A percentile compares a stretch with the other conserved stretches of the same genome.
phyloP scores from a whole-genome alignment of 441 rosid species.

The Pelargonium cotyledonis region DNA sequence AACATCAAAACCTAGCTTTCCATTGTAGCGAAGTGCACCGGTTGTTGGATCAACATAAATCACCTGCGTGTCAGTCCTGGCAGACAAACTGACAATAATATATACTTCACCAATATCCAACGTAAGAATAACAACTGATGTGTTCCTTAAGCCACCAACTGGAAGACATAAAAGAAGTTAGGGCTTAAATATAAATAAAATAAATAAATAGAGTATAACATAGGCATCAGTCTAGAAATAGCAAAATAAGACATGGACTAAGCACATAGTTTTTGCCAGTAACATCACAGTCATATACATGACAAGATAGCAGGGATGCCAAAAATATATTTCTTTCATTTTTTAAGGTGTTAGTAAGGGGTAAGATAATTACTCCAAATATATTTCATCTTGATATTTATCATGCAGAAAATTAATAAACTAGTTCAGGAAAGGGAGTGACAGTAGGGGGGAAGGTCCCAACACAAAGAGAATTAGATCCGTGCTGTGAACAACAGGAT shows the following conservation, averaged over 20 bases:
- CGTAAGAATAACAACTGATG: constrained; percentile 64
- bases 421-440: not conserved
- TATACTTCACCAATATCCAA: constrained; percentile 73
- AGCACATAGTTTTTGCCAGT: not conserved
- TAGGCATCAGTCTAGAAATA: not conserved
- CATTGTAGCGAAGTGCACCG: constrained; percentile 58
- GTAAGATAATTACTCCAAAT: not conserved
- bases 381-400: not conserved
- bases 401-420: constrained; percentile 3
- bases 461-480: not conserved
- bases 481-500: not conserved
- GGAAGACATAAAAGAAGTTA: constrained; percentile 3
- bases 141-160: constrained; percentile 53
- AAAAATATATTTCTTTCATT: not conserved
- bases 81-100: constrained; percentile 55
- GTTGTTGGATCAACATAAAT: constrained; percentile 86
- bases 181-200: too few relatives aligned
- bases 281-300: not conserved
- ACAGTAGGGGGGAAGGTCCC: not conserved
- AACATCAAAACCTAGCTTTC: constrained; percentile 55
- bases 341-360: not conserved
- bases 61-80: constrained; percentile 65
- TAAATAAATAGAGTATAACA: not conserved
- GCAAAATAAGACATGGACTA: not conserved
- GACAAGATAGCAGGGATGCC: not conserved